Base-by-base conservation (phyloP, 192 early-diverging fungal genomes). In the Rhizophagus clarus region DNA sequence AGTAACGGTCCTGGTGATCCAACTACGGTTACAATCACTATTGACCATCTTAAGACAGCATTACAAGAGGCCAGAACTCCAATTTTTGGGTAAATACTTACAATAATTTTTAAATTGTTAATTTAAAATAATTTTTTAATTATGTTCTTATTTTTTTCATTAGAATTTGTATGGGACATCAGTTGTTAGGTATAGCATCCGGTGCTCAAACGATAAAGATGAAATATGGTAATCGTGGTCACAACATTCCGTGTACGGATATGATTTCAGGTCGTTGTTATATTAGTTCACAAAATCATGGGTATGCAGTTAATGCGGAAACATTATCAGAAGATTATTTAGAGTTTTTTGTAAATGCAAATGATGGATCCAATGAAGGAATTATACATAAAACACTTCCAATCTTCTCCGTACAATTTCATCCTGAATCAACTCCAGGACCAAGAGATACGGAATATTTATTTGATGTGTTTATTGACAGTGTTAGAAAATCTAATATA, bases 261-360 rank as follows among this genome's bases (percentile, higher is more conserved):
- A 87, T 96, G 90, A 90, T 95, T 76, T 97, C 96, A 74, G 94
- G 97, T 74, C 95, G 97, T 64, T 99, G 98, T 86, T 97, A 97
- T 88, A 99, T 99, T 81, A 97, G 96, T 7, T 97, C 97, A 11
- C 98, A 99, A 88, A 99, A 99, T 89, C 98, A 98, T 85, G 97
- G 97, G 32, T 99, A 95, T 86, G 96, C 96, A 11, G 98, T 99
- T 80, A 94, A 98, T 85, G 89, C 91, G 61, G 79, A 74, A 11
- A 92, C 96, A 8, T 88, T 99, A 62, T 87, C 93, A 7, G 69
- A 79, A 2, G 89, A 89, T 31, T 97, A 90, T 88, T 87, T 91
- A 84, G 96, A 97, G 85, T 91, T 96, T 66, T 99, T 98, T 88
- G 93, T 97, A 80, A 99, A 99, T 79, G 97, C 97, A 82, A 99